Percentiles rank a stretch among this genome's conserved stretches.
phyloP scores from a whole-genome alignment of 345 rosid species.

The Hypericum perforatum region DNA sequence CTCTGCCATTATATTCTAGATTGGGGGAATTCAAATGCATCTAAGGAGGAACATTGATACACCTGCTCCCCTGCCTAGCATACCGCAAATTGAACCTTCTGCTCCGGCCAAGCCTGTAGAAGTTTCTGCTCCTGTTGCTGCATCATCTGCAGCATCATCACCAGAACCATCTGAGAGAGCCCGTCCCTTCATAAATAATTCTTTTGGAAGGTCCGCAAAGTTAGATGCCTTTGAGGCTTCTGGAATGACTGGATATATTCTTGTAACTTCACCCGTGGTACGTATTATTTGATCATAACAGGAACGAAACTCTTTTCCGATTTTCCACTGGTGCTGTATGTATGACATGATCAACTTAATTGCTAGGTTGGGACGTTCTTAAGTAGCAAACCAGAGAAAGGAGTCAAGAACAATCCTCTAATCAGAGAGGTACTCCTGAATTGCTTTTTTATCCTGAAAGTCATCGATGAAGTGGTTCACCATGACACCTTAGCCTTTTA shows the following conservation, averaged over 20 bases:
- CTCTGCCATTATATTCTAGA: slow-evolving; percentile 31
- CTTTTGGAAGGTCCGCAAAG: slow-evolving; percentile 59
- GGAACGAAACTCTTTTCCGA: neutral
- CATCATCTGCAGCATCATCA: slow-evolving; percentile 30
- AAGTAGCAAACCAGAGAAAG: slow-evolving; percentile 65
- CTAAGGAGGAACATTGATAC: slow-evolving; percentile 58
- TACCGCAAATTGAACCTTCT: slow-evolving; percentile 30
- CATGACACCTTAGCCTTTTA: neutral
- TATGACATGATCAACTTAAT: slow-evolving; percentile 8
- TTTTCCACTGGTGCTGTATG: neutral
- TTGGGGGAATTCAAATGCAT: slow-evolving; percentile 92
- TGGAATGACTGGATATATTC: slow-evolving; percentile 53
- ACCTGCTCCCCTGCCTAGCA: slow-evolving; percentile 35
- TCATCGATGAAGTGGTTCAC: neutral
- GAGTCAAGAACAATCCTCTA: slow-evolving; percentile 57
- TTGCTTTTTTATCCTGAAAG: neutral
- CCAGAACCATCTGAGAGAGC: slow-evolving; percentile 41
- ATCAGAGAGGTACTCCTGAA: slow-evolving; percentile 54
- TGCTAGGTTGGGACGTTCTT: slow-evolving; percentile 69
- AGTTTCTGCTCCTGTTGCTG: slow-evolving; percentile 33
- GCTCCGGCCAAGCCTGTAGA: slow-evolving; percentile 72
- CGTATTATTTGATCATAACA: slow-evolving; percentile 14
- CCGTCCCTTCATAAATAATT: slow-evolving; percentile 47
- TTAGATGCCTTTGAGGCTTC: slow-evolving; percentile 78
- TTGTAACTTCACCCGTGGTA: slow-evolving; percentile 68